Evolutionary conservation across 805 yeast species (phyloP).

Genomic region (Sugiyamaella smithiae): DNA sequence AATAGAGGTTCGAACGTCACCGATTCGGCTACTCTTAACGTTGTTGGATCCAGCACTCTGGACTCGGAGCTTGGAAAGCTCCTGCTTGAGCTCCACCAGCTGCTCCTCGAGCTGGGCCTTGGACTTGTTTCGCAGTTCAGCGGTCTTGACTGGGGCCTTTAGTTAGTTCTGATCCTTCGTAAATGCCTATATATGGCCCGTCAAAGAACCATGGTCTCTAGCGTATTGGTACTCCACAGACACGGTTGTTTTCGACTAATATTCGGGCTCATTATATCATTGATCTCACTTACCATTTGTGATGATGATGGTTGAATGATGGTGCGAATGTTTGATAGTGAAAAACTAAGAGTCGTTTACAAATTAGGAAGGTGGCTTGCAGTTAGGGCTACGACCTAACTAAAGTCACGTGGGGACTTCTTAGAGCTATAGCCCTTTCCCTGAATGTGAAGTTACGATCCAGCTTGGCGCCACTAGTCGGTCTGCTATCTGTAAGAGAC

Average conservation of each 20-base stretch:
- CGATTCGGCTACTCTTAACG: slow-evolving; percentile 78
- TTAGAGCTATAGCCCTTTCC: no score
- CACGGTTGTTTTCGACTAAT: background rate
- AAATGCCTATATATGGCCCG: background rate
- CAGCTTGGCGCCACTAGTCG: no score
- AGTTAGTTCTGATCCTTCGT: background rate
- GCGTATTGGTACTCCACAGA: background rate
- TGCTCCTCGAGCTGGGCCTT: slow-evolving; percentile 94
- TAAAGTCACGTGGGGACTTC: no score
- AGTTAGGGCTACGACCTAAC: slow-evolving; percentile 2
- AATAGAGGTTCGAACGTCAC: slow-evolving; percentile 96
- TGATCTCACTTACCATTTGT: slow-evolving; percentile 3
- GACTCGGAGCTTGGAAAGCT: slow-evolving; percentile 92
- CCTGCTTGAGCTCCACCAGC: slow-evolving; percentile 94
- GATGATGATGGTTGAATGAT: background rate
- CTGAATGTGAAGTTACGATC: no score
- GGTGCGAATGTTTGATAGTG: background rate
- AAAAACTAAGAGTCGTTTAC: slow-evolving; percentile 4
- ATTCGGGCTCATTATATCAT: background rate
- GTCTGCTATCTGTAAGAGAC: no score
- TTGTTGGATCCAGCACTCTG: slow-evolving; percentile 86
- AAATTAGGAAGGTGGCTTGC: background rate
- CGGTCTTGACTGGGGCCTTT: slow-evolving; percentile 60
- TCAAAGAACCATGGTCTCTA: background rate
- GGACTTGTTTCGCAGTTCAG: slow-evolving; percentile 95